These are phyloP conservation scores for Chlamydomonas applanata DNA, from an alignment of 139 green algal genomes.

Conservation along the genomic window DNA sequence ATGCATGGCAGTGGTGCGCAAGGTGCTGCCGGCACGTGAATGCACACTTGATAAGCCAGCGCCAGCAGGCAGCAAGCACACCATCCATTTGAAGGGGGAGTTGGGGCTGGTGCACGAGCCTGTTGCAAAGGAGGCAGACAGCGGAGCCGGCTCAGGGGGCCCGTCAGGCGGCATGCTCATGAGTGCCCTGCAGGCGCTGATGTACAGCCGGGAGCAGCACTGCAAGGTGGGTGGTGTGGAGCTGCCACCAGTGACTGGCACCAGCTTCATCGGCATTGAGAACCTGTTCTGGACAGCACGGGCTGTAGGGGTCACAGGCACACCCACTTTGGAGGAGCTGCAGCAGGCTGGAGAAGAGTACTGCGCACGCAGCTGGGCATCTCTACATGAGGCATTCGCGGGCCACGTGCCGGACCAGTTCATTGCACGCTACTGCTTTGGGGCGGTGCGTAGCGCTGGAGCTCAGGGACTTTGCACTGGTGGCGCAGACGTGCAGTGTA, in stretches of 20 bases:
- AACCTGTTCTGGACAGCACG: conserved; percentile 48
- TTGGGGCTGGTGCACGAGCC: not conserved
- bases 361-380: conserved; percentile 36
- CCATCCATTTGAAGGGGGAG: not conserved
- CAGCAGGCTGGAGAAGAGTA: conserved; percentile 17
- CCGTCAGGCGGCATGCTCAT: not conserved
- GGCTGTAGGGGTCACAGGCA: conserved; percentile 22
- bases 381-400: conserved; percentile 23
- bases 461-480: no score
- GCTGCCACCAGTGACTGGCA: conserved; percentile 10
- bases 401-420: conserved; percentile 39
- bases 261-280: conserved; percentile 6
- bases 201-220: not conserved
- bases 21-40: conserved; percentile 12
- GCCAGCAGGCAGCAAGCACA: not conserved
- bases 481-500: no score
- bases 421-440: conserved; percentile 59
- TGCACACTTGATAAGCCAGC: not conserved
- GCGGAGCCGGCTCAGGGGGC: not conserved
- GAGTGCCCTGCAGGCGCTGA: not conserved
- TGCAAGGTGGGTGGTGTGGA: conserved; percentile 18
- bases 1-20: conserved; percentile 23
- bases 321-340: conserved; percentile 34
- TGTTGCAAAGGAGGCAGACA: not conserved
- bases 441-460: not conserved